Evolutionary conservation across 768 basidiomycete genomes (phyloP).

Genomic region (Psilocybe cubensis): DNA sequence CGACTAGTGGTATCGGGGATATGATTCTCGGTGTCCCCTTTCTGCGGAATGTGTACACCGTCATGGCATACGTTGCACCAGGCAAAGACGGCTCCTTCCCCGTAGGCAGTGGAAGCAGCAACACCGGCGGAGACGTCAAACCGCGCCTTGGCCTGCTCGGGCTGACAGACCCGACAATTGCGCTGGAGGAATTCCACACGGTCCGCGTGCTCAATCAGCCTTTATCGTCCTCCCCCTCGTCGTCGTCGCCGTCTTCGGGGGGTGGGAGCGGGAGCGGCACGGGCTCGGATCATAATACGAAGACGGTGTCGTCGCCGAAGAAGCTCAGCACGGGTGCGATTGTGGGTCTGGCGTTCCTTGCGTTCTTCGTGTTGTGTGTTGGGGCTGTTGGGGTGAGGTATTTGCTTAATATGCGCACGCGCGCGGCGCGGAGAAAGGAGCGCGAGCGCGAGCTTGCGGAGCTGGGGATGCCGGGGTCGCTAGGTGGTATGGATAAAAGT

Average conservation of each 20-base stretch:
- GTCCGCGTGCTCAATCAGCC: slow-evolving; percentile 72
- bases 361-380: slow-evolving; percentile 61
- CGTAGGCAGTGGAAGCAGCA: slow-evolving; percentile 12
- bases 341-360: slow-evolving; percentile 60
- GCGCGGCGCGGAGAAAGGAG: slow-evolving; percentile 14
- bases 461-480: neutral
- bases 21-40: slow-evolving; percentile 83
- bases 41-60: slow-evolving; percentile 75
- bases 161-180: slow-evolving; percentile 63
- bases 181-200: slow-evolving; percentile 68
- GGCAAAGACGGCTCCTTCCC: slow-evolving; percentile 49
- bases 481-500: neutral
- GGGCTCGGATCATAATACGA: slow-evolving; percentile 12
- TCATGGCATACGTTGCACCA: slow-evolving; percentile 68
- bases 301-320: slow-evolving; percentile 24
- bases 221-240: slow-evolving; percentile 30
- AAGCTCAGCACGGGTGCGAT: slow-evolving; percentile 62
- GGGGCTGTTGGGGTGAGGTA: slow-evolving; percentile 59
- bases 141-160: slow-evolving; percentile 63
- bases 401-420: slow-evolving; percentile 43
- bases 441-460: slow-evolving; percentile 12
- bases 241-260: slow-evolving; percentile 3
- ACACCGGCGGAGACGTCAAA: slow-evolving; percentile 24
- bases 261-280: slow-evolving; percentile 5
- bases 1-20: slow-evolving; percentile 52